Evolutionary conservation across 108 stramenopile genomes (phyloP), one percentile per base, ranked within the genome.

Genomic region (Nitzschia sp.): DNA sequence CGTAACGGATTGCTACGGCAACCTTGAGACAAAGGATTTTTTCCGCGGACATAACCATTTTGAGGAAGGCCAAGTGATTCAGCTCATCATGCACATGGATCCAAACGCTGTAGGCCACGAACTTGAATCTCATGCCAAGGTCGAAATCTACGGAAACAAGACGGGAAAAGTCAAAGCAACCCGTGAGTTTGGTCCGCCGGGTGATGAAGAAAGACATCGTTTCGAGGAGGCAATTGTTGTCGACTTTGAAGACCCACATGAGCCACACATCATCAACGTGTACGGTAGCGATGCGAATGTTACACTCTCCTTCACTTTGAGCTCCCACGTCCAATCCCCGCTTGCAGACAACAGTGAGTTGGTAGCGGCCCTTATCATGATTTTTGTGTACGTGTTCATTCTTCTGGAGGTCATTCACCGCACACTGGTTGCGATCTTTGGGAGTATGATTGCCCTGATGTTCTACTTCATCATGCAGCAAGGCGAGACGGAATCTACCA

Each of bases 371-470:
- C 46, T 85, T 24, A 81, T 88, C 64, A 82, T 88, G 82, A 66
- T 85, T 21, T 46, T 83, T 59, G 87, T 88, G 29, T 88, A 88
- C 59, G 11, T 75, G 11, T 82, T 81, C 63, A 88, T 88, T 47
- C 65, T 88, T 17, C 65, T 80, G 24, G 87, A 88, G 63, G 77
- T 85, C 35, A 82, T 88, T 48, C 87, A 88, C 64, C 54, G 87
- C 11, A 88, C 87, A 26, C 70, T 88, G 21, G 82, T 88, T 18
- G 83, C 87, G 13, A 68, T 88, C 57, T 82, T 81, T 49, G 87
- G 87, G 19, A 75, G 72, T 28, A 68, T 86, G 38, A 55, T 86
- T 45, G 87, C 84, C n/a, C 48, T 85, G 3, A 69, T 82, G 59
- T 77, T 82, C 46, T 68, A 83, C 45, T 79, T 84, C 61, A 21